These are phyloP conservation scores for Dalbergia oliveri DNA, from an alignment of 306 rosid genomes.

Conservation along the genomic window DNA sequence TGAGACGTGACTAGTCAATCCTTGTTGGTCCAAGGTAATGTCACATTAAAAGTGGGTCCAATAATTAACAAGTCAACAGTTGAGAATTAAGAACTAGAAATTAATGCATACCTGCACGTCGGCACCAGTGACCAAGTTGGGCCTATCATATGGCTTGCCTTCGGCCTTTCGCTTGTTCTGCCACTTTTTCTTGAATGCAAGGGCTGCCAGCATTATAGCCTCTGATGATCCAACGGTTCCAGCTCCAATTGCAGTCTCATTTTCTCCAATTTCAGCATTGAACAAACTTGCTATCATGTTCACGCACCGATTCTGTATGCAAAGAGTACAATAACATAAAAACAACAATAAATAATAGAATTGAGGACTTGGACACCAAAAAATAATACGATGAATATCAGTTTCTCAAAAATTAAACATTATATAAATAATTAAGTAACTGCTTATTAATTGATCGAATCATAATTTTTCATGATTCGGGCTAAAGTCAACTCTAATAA, in stretches of 20 bases:
- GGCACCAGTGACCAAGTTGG: conserved; percentile 80
- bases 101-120: conserved; percentile 64
- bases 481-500: too few relatives aligned
- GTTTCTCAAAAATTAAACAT: too few relatives aligned
- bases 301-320: conserved; percentile 72
- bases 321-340: background rate
- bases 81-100: background rate
- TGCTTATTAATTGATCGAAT: too few relatives aligned
- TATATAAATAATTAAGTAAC: too few relatives aligned
- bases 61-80: background rate
- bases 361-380: too few relatives aligned
- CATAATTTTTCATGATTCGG: too few relatives aligned
- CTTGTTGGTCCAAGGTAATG: background rate
- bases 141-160: conserved; percentile 69
- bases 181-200: conserved; percentile 89
- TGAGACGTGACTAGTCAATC: background rate
- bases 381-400: too few relatives aligned
- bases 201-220: conserved; percentile 88
- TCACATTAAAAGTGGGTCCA: background rate
- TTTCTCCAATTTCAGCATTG: conserved; percentile 66
- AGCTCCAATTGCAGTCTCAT: conserved; percentile 64
- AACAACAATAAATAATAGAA: background rate
- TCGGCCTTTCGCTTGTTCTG: conserved; percentile 68
- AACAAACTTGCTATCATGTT: conserved; percentile 79
- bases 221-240: conserved; percentile 90